A percentile compares a stretch with the other conserved stretches of the same genome.
Conservation (phyloP, 345 rosid species). For the Salix purpurea region DNA sequence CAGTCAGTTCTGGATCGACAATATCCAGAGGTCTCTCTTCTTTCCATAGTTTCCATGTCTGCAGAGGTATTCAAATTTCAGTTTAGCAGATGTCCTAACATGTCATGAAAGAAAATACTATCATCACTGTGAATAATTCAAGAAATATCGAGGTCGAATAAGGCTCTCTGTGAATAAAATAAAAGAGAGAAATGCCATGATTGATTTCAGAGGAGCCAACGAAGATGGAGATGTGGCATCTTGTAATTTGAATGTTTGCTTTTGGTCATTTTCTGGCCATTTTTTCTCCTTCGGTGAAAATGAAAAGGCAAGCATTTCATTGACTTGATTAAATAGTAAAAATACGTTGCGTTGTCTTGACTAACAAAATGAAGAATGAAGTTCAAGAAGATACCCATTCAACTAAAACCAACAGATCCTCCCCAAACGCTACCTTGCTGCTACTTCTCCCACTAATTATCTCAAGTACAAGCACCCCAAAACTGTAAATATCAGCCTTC, state of each 20-base stretch:
- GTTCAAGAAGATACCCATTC: conserved; percentile 73
- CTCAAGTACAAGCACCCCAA: conserved; percentile 81
- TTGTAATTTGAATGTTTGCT: background rate
- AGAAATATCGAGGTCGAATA: background rate
- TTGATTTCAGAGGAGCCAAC: too few species aligned
- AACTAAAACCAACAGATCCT: conserved; percentile 54
- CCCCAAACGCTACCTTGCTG: conserved; percentile 76
- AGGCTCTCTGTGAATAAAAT: background rate
- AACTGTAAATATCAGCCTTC: conserved; percentile 95
- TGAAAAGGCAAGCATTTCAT: too few species aligned
- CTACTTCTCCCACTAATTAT: conserved; percentile 79
- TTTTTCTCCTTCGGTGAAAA: too few species aligned
- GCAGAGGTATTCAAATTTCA: conserved; percentile 24
- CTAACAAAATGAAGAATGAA: background rate
- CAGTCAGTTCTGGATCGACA: conserved; percentile 59
- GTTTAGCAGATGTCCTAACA: background rate
- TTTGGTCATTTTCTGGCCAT: background rate
- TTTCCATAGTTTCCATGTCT: conserved; percentile 84
- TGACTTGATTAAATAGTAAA: too few species aligned
- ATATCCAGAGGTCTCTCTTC: conserved; percentile 64
- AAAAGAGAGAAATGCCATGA: background rate
- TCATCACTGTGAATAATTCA: background rate
- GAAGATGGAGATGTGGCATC: too few species aligned
- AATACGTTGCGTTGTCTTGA: background rate
- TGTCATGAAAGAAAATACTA: background rate